Evolutionary conservation across 2,329 filamentous ascomycete genomes (phyloP).

Genomic region (Coniella lustricola): DNA sequence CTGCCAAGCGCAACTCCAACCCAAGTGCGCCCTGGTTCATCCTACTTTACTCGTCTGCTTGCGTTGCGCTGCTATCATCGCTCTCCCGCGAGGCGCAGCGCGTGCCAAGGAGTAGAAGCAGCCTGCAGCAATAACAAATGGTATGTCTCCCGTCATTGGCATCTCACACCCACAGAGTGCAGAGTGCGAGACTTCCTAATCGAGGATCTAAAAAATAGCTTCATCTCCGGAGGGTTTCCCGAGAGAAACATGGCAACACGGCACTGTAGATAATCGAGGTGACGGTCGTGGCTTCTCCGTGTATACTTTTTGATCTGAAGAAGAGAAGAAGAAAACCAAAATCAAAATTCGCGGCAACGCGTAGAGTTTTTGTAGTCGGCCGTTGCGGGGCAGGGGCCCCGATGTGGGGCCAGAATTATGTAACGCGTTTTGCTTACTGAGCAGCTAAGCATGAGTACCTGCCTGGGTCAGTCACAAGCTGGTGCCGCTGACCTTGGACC

Average conservation of each 20-base stretch:
- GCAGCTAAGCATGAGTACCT: background rate
- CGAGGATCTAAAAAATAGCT: constrained; percentile 42
- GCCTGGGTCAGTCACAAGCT: no score
- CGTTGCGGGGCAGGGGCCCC: no score
- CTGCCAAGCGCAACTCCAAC: no score
- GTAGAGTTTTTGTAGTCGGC: constrained; percentile 16
- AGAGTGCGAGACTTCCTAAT: constrained; percentile 55
- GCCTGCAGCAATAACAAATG: background rate
- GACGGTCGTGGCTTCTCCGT: constrained; percentile 59
- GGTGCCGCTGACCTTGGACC: background rate
- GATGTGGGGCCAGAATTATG: background rate
- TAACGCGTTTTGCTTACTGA: background rate
- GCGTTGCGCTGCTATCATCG: no score
- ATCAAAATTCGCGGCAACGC: constrained; percentile 24
- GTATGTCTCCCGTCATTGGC: constrained; percentile 56
- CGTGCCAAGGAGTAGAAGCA: no score
- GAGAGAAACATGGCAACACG: constrained; percentile 49
- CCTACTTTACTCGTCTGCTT: no score
- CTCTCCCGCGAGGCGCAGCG: no score
- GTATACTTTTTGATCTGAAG: constrained; percentile 53
- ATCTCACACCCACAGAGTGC: constrained; percentile 44
- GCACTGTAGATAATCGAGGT: constrained; percentile 51
- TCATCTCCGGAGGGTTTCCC: constrained; percentile 51
- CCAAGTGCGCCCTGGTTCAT: no score
- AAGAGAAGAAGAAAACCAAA: constrained; percentile 34